Percentiles rank a stretch among this genome's conserved stretches.
Evolutionary conservation across 106 monocot genomes (phyloP).

Genomic region (Chionographis japonica): DNA sequence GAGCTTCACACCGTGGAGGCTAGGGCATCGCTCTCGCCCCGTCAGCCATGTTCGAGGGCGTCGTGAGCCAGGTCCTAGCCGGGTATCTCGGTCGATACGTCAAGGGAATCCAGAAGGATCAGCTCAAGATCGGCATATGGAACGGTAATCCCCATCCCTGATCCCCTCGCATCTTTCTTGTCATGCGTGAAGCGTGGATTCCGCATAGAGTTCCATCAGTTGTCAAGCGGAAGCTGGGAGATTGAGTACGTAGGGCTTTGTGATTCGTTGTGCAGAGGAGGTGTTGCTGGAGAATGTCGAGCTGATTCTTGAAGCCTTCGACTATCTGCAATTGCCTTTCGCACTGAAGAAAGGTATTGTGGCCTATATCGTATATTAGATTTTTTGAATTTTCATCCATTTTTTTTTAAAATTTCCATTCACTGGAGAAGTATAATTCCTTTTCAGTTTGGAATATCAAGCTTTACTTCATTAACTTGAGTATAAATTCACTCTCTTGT

Average conservation of each 20-base stretch:
- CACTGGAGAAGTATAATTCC: too few species aligned
- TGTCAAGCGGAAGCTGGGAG: too few species aligned
- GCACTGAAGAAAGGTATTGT: conserved; percentile 74
- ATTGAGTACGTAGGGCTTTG: not conserved
- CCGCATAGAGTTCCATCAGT: not conserved
- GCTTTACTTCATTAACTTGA: too few species aligned
- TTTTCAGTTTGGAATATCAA: too few species aligned
- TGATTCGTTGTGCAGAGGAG: conserved; percentile 53
- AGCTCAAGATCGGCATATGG: conserved; percentile 97
- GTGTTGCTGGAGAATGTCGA: conserved; percentile 89
- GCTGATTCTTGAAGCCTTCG: conserved; percentile 93
- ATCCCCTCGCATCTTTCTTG: not conserved
- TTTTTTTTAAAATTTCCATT: too few species aligned
- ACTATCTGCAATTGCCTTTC: conserved; percentile 90
- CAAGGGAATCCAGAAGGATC: conserved; percentile 94
- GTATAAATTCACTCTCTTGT: too few species aligned
- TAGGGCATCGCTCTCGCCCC: not conserved
- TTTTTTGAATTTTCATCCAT: too few species aligned
- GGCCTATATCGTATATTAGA: not conserved
- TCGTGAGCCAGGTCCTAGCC: conserved; percentile 84
- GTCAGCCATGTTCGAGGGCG: conserved; percentile 77
- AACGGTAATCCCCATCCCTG: conserved; percentile 32
- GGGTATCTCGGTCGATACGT: conserved; percentile 87
- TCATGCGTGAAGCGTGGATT: not conserved
- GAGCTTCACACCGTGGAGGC: not conserved